Percentiles rank a stretch among this genome's conserved stretches.
Conservation (phyloP, 257 asterid species). For the Nicotiana attenuata region DNA sequence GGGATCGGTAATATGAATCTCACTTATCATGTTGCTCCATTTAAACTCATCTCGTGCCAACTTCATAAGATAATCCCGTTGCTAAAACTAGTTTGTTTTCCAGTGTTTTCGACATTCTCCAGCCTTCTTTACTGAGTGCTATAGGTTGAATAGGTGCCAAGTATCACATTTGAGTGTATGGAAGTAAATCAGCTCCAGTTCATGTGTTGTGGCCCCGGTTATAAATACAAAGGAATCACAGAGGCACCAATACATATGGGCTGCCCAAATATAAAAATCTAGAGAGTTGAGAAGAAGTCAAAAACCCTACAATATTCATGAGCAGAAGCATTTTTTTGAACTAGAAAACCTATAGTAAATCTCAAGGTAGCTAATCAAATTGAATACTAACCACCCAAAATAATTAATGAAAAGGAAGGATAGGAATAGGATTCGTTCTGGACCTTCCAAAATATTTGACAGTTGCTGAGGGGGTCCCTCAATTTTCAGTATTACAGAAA, state of each 20-base stretch:
- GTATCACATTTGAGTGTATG: neutral
- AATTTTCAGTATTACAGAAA: neutral
- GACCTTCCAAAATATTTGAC: neutral
- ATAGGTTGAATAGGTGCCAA: neutral
- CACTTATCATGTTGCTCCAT: no score
- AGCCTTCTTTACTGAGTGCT: neutral
- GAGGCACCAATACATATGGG: neutral
- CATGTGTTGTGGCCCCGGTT: neutral
- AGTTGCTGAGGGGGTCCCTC: neutral
- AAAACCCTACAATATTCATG: neutral
- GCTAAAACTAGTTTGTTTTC: neutral
- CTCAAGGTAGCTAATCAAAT: neutral
- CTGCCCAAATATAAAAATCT: neutral
- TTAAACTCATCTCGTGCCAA: no score
- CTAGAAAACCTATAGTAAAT: neutral
- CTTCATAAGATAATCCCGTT: neutral
- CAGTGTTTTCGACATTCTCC: neutral
- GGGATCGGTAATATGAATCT: no score
- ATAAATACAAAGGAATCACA: neutral
- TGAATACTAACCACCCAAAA: neutral
- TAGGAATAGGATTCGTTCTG: neutral
- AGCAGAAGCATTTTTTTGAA: neutral
- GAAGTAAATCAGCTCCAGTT: neutral
- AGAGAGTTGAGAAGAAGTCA: neutral
- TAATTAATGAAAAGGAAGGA: neutral